phyloP scores from a whole-genome alignment of 164 flowering plant genomes.

The Tinospora cordifolia region DNA sequence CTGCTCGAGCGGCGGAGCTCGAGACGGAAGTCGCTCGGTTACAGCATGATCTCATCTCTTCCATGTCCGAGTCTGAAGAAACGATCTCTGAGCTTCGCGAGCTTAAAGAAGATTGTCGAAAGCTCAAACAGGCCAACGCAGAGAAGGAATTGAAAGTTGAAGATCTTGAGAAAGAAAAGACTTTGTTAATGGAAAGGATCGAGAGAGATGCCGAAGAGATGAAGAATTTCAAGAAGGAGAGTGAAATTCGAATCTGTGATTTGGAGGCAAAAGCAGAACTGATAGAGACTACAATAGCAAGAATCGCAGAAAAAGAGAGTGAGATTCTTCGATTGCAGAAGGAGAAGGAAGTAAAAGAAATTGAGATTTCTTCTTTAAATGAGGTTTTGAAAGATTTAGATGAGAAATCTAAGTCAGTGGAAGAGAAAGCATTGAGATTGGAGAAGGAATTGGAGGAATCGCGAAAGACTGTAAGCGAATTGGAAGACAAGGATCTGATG shows the following conservation, averaged over 20 bases:
- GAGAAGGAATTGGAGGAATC: slow-evolving; percentile 23
- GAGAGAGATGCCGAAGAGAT: slow-evolving; percentile 5
- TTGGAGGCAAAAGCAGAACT: slow-evolving; percentile 15
- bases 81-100: slow-evolving; percentile 25
- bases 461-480: slow-evolving; percentile 14
- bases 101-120: slow-evolving; percentile 20
- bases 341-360: slow-evolving; percentile 17
- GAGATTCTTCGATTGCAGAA: slow-evolving; percentile 16
- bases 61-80: slow-evolving; percentile 38
- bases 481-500: slow-evolving; percentile 21
- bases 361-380: slow-evolving; percentile 15
- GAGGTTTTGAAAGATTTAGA: slow-evolving; percentile 8
- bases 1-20: slow-evolving; percentile 43
- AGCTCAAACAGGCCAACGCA: not conserved
- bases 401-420: slow-evolving; percentile 21
- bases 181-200: slow-evolving; percentile 12
- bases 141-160: not conserved
- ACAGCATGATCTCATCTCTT: slow-evolving; percentile 52
- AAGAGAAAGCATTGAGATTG: slow-evolving; percentile 15
- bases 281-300: slow-evolving; percentile 23
- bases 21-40: slow-evolving; percentile 57
- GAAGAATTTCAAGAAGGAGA: slow-evolving; percentile 18
- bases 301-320: slow-evolving; percentile 13
- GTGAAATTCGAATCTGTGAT: slow-evolving; percentile 5
- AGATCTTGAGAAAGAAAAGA: slow-evolving; percentile 35